phyloP scores from a whole-genome alignment of 768 basidiomycete species.

The Sporobolomyces pararoseus region DNA sequence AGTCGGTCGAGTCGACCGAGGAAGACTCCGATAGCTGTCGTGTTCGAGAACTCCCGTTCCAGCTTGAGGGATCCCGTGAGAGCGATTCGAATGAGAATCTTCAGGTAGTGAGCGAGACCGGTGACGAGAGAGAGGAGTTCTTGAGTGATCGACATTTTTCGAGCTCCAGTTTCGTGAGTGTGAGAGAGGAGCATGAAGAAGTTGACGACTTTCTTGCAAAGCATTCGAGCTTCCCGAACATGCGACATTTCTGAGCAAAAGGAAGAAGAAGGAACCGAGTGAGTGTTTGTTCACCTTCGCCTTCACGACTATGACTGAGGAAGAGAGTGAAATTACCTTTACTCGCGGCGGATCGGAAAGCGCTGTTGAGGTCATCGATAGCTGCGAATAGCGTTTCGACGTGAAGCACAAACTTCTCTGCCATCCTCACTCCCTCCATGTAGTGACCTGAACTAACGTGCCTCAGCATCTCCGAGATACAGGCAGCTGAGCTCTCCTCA shows the following conservation, averaged over 20 bases:
- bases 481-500: constrained; percentile 97
- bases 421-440: constrained; percentile 94
- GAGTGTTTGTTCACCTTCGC: neutral
- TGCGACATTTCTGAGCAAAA: constrained; percentile 68
- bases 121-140: constrained; percentile 95
- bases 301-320: too few relatives aligned
- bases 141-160: constrained; percentile 92
- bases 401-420: constrained; percentile 96
- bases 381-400: constrained; percentile 96
- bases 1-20: constrained; percentile 89
- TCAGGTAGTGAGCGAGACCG: constrained; percentile 97
- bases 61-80: constrained; percentile 91
- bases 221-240: constrained; percentile 94
- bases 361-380: constrained; percentile 89
- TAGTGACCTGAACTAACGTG: constrained; percentile 96
- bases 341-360: constrained; percentile 70
- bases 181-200: constrained; percentile 93
- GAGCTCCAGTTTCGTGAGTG: constrained; percentile 85
- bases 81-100: constrained; percentile 97
- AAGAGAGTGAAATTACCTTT: constrained; percentile 63
- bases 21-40: constrained; percentile 80
- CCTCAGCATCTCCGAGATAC: constrained; percentile 97
- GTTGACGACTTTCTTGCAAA: constrained; percentile 98
- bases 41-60: constrained; percentile 79
- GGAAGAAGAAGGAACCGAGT: neutral